Base-by-base conservation (phyloP, 257 asterid species). In the Apocynum venetum region DNA sequence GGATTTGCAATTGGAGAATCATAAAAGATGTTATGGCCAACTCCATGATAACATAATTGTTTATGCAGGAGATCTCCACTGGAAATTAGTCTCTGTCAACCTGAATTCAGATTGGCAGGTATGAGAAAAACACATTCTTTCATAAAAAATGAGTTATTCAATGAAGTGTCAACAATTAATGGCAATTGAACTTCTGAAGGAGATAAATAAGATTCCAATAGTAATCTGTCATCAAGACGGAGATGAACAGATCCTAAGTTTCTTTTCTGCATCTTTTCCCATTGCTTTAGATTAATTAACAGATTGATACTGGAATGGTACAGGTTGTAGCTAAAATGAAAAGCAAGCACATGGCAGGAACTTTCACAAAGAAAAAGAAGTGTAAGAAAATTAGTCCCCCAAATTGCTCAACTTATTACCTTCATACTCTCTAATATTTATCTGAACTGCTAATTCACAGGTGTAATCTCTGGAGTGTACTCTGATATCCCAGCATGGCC, bases 351-450 rank as follows among this genome's bases (percentile, higher is more conserved):
- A 91, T 93, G 83, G 98, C 88, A 78, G 96, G 97, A 77, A 91
- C 98, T 77, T 93, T 93, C 86, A 93, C 97, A 43, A 93, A 93
- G 98, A 93, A 93, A 79, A 93, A 90, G 96, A 90, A 91, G 84
- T 88, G 98, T 91, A 85, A 61, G 91, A n/a, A 61, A 46, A 78
- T 25, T 48, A 80, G 14, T 4, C 6, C 2, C 36, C 9, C 61
- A 2, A 46, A 5, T 13, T 49, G 6, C 20, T 11, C 14, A 46
- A 70, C 77, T 17, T 48, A 6, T 65, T 80, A 59, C 64, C 59
- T 67, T 56, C 49, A 40, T 52, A 77, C 47, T 36, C 65, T 47
- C 14, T 3, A 55, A 65, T 61, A 71, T 69, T 47, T 75, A 55
- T 63, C 46, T 81, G 43, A 84, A 46, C 20, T 70, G 49, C 8